Conservation (phyloP, 257 asterid genomes). For the Petunia axillaris region DNA sequence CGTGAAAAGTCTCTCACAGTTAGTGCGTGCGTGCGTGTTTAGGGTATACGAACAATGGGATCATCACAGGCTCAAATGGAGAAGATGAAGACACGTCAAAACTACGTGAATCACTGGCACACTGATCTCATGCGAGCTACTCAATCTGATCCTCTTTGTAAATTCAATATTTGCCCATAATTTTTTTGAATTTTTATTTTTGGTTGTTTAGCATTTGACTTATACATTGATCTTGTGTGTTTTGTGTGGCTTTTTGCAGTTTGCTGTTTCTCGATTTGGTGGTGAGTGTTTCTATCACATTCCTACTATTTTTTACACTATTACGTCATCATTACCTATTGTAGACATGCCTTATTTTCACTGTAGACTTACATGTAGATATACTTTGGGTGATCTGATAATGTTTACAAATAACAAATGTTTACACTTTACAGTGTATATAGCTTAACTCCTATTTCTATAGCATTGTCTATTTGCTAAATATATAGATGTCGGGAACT, state of each 20-base stretch:
- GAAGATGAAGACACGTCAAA: constrained; percentile 40
- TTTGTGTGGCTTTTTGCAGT: constrained; percentile 34
- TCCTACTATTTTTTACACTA: not conserved
- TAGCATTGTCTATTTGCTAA: not conserved
- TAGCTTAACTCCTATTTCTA: no score
- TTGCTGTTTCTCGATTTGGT: constrained; percentile 42
- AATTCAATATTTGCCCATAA: not conserved
- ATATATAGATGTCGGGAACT: not conserved
- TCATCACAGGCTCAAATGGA: constrained; percentile 30
- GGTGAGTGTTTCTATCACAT: constrained; percentile 36
- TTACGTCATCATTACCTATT: no score
- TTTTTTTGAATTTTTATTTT: not conserved
- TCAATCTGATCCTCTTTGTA: constrained; percentile 39
- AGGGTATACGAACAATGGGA: constrained; percentile 18
- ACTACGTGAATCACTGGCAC: constrained; percentile 37
- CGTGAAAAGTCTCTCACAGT: not conserved
- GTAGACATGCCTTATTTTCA: no score
- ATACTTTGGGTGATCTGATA: no score
- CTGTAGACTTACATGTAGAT: no score
- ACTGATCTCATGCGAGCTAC: constrained; percentile 40
- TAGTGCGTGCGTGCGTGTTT: not conserved
- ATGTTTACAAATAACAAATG: no score
- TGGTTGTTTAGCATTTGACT: no score
- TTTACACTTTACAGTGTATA: no score
- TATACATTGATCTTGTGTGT: not conserved